These are phyloP conservation scores for Aspergillus fijiensis DNA, from an alignment of 2,329 filamentous ascomycete genomes.

Conservation along the genomic window DNA sequence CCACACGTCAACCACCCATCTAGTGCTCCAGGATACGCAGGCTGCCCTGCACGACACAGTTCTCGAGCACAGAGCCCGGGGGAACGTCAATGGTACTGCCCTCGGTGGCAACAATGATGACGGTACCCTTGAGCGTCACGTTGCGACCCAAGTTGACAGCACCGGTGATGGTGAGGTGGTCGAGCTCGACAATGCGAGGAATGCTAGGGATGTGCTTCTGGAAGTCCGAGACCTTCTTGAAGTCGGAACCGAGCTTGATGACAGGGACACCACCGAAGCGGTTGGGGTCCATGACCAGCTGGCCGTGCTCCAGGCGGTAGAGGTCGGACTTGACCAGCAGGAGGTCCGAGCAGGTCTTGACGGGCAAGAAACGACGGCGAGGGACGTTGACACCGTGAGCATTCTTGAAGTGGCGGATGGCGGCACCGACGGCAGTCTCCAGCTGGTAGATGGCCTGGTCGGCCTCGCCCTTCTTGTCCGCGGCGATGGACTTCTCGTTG, in stretches of 20 bases:
- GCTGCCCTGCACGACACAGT: slow-evolving; percentile 97
- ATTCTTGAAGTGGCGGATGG: slow-evolving; percentile 98
- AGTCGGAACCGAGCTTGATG: slow-evolving; percentile 98
- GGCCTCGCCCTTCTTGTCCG: slow-evolving; percentile 99
- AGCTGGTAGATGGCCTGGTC: slow-evolving; percentile 97
- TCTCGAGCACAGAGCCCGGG: slow-evolving; percentile 94
- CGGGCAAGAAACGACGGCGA: slow-evolving; percentile 94
- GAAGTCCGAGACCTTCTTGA: slow-evolving; percentile 96
- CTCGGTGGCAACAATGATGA: slow-evolving; percentile 98
- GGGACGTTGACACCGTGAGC: slow-evolving; percentile 99
- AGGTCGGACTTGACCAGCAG: slow-evolving; percentile 99
- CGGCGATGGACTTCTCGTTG: slow-evolving; percentile 97
- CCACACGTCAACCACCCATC: slow-evolving; percentile 8
- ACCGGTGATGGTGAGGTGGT: slow-evolving; percentile 93
- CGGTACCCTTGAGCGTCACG: slow-evolving; percentile 92
- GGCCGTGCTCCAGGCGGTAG: slow-evolving; percentile 97
- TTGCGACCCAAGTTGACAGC: slow-evolving; percentile 95
- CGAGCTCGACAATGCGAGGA: slow-evolving; percentile 52
- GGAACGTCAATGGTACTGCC: slow-evolving; percentile 97
- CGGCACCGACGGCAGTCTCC: slow-evolving; percentile 96
- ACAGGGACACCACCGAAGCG: slow-evolving; percentile 95
- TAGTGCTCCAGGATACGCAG: slow-evolving; percentile 72
- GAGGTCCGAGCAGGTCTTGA: slow-evolving; percentile 99
- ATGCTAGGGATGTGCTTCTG: slow-evolving; percentile 53
- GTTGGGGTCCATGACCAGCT: slow-evolving; percentile 93